These are phyloP conservation scores for Ilex asprella DNA, from an alignment of 257 asterid species.

Conservation along the genomic window DNA sequence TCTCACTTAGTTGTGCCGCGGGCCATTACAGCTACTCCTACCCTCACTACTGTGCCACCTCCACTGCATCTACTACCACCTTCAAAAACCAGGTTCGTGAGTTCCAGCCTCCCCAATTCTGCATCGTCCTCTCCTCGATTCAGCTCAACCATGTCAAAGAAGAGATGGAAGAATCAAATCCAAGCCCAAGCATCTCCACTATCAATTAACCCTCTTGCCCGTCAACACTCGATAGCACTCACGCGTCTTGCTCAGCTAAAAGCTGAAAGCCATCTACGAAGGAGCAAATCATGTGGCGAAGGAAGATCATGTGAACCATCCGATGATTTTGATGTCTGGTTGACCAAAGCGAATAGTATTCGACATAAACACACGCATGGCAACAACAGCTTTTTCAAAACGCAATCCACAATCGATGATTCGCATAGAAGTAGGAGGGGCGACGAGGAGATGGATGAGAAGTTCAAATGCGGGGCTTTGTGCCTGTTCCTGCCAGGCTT, in stretches of 20 bases:
- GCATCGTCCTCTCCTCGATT: constrained; percentile 44
- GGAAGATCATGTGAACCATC: constrained; percentile 52
- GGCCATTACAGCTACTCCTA: constrained; percentile 1
- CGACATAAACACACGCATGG: not conserved
- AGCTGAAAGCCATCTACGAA: constrained; percentile 35
- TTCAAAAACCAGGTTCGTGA: constrained; percentile 30
- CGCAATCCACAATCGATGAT: not conserved
- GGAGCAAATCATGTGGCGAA: constrained; percentile 79
- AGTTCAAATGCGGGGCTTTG: constrained; percentile 64
- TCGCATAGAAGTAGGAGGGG: not conserved
- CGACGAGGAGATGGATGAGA: constrained; percentile 18
- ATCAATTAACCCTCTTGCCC: constrained; percentile 19
- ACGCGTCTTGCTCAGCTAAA: constrained; percentile 57
- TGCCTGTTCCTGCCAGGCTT: constrained; percentile 74
- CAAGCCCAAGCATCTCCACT: constrained; percentile 19
- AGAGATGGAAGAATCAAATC: constrained; percentile 21
- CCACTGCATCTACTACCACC: constrained; percentile 21
- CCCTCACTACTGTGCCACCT: constrained; percentile 5
- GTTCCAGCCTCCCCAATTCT: constrained; percentile 62
- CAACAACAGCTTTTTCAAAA: not conserved
- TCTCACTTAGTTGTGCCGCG: no score
- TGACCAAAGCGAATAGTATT: constrained; percentile 3
- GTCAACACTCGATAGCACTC: constrained; percentile 72
- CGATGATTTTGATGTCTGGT: constrained; percentile 44
- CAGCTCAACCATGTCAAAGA: constrained; percentile 15